Evolutionary conservation across 257 asterid species (phyloP).

Genomic region (Ballota nigra): DNA sequence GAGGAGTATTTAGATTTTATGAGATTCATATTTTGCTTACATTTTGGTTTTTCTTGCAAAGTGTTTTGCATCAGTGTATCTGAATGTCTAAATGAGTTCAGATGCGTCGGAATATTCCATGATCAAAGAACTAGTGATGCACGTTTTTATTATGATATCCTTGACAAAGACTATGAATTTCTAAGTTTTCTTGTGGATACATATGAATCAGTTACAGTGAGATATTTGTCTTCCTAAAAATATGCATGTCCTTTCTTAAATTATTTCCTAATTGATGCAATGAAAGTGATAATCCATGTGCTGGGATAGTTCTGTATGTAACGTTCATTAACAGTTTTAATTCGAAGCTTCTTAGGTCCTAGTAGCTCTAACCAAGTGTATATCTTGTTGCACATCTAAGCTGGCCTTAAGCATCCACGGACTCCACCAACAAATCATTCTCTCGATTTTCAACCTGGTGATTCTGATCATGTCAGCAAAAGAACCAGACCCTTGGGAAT

Average conservation of each 20-base stretch:
- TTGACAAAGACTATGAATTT: background rate
- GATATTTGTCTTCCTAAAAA: background rate
- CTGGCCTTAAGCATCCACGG: conserved; percentile 83
- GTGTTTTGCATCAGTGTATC: too few relatives aligned
- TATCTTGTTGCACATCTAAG: conserved; percentile 36
- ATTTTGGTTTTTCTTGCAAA: too few relatives aligned
- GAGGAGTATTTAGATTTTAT: background rate
- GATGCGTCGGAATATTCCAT: background rate
- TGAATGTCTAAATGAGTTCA: too few relatives aligned
- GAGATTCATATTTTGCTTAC: background rate
- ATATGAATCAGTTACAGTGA: background rate
- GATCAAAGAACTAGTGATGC: too few relatives aligned
- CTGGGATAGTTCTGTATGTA: too few relatives aligned
- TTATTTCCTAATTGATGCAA: background rate
- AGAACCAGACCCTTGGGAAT: conserved; percentile 73
- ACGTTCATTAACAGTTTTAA: too few relatives aligned
- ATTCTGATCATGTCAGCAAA: conserved; percentile 74
- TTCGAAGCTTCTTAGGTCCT: background rate
- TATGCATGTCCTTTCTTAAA: background rate
- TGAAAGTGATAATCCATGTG: background rate
- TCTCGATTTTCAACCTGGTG: conserved; percentile 74
- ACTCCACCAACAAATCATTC: conserved; percentile 72
- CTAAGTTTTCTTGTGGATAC: background rate
- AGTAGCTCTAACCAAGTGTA: background rate
- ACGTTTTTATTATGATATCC: background rate